Evolutionary conservation across 345 rosid species (phyloP), one percentile per base, ranked within the genome.

Genomic region (Eucalyptus marginata): DNA sequence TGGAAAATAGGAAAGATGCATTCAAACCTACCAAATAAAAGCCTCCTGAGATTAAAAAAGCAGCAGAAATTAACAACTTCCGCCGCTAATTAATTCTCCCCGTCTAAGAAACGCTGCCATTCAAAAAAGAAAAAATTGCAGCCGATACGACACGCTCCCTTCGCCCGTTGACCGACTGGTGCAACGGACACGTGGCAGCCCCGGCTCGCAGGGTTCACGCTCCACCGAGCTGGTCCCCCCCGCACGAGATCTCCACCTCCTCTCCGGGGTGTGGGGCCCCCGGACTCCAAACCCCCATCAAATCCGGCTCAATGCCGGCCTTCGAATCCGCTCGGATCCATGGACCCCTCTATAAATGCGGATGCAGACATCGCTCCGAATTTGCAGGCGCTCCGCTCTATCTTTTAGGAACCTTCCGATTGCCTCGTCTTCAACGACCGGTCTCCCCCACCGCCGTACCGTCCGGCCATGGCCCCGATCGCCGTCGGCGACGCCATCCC

Each of bases 391-490:
- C 83, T 0, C 15, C 27, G 2, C 24, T 52, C 25, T 52, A 10
- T 3, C 20, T 7, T 52, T 52, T 3, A 20, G 47, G 83, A 76
- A 36, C 46, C 14, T 18, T 76, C 8, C 5, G 47, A 44, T 40
- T 11, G 76, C 44, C 44, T 31, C 83, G 58, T 18, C 25, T 5
- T 76, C 47, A 46, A 50, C 64, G 6, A 15, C 22, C 40, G 31
- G 36, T 31, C 29, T 29, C 27, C 62, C 29, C 1, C 62, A 4
- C 31, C 68, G 2, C 40, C 56, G 44, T 10, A 52, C 58, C 58
- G 58, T 52, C 58, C 4, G 58, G 43, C 31, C 64, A 98, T 98
- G 99, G 98, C 99, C 88, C 99, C 99, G 79, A 94, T 98, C 11
- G 93, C 96, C 1, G 96, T 92, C 8, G 98, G 97, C n/a, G 97